Evolutionary conservation across 768 basidiomycete genomes (phyloP), one percentile per base, ranked within the genome.

Genomic region (Tremella fuciformis): DNA sequence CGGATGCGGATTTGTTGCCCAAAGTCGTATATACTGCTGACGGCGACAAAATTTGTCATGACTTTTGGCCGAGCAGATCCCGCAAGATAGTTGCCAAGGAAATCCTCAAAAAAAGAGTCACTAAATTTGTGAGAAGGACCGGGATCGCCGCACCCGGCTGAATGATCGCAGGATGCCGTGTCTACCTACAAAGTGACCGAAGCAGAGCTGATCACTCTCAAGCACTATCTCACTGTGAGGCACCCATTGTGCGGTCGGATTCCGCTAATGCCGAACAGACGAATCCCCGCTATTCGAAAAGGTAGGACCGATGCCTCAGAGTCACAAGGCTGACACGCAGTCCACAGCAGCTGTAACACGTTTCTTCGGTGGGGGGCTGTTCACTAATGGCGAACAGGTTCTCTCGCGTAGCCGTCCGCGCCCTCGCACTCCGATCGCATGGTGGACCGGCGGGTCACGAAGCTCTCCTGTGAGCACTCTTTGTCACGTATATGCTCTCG

Each of bases 121-220:
- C 26, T 25, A 55, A 59, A 24, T 48, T 42, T 6, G 64, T 66
- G n/a, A 52, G 61, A 2, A n/a, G 19, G 18, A 3, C 41, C 3
- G 4, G 3, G 4, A 21, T 15, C 19, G 21, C 42, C 25, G 11
- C 6, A 34, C 29, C 4, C 11, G 18, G 24, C 16, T 34, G 13
- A 46, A 11, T 38, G 8, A 1, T 19, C 11, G 9, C 25, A 69
- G 67, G 62, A 63, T n/a, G 67, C 64, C 1, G 58, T 58, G 9
- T 40, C 21, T 4, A 26, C 51, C 9, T 66, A 29, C 51, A 62
- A 64, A 24, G 55, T 69, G 21, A 64, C 54, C 21, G 62, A 62
- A 24, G 62, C 62, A 8, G 57, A 66, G 48, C 24, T 66, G 21
- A 29, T 69, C 21, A 56, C 58, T 24, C 26, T 69, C 24, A 64